Percentiles rank a stretch among this genome's conserved stretches.
phyloP scores from a whole-genome alignment of 1,284 basidiomycete species.

The Taiwanofungus camphoratus region DNA sequence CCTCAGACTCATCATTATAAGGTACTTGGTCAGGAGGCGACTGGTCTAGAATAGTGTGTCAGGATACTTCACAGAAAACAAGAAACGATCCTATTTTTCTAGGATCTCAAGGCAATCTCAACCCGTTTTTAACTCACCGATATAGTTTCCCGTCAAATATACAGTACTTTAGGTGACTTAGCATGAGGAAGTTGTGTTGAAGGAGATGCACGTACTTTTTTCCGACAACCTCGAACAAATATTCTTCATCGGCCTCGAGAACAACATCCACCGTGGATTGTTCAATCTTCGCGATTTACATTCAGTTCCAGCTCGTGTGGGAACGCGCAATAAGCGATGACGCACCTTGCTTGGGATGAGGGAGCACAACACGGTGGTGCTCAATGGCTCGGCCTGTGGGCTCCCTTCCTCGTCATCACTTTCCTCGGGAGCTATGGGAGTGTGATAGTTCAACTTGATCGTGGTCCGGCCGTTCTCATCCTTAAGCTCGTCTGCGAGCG shows the following conservation, averaged over 20 bases:
- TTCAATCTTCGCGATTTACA: slow-evolving; percentile 53
- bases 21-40: slow-evolving; percentile 42
- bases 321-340: neutral
- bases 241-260: slow-evolving; percentile 68
- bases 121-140: slow-evolving; percentile 60
- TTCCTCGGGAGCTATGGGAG: slow-evolving; percentile 39
- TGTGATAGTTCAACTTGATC: slow-evolving; percentile 71
- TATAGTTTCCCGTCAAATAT: slow-evolving; percentile 88
- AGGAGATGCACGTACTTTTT: slow-evolving; percentile 60
- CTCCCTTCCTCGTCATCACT: slow-evolving; percentile 44
- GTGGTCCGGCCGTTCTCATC: slow-evolving; percentile 67
- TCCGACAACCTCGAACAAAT: slow-evolving; percentile 71
- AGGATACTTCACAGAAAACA: neutral
- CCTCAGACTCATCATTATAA: slow-evolving; percentile 36
- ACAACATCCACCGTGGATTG: slow-evolving; percentile 74
- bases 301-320: neutral
- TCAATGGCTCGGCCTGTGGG: slow-evolving; percentile 16
- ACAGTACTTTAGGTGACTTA: slow-evolving; percentile 49
- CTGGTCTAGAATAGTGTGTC: slow-evolving; percentile 37
- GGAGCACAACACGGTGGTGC: slow-evolving; percentile 56
- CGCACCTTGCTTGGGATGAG: slow-evolving; percentile 70
- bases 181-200: slow-evolving; percentile 8
- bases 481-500: slow-evolving; percentile 70
- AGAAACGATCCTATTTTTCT: slow-evolving; percentile 4
- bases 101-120: too few relatives aligned